Base-by-base conservation (phyloP, 1,139 yeast genomes). In the Suhomyces ambrosiae region DNA sequence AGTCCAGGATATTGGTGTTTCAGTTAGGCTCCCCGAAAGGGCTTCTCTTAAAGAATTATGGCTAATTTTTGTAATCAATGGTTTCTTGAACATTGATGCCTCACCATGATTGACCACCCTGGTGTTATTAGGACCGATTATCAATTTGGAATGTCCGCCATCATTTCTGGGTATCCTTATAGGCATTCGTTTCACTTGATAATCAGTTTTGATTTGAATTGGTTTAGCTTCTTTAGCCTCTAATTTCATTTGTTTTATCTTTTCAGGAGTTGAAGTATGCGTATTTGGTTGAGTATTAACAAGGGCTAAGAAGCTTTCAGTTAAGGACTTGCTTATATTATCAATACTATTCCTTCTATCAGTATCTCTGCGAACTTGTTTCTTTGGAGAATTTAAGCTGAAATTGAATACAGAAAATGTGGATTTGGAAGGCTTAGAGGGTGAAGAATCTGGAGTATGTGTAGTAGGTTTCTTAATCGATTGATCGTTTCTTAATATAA, bases 71-170 rank as follows among this genome's bases (percentile, higher is more conserved):
- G 44, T 64, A 11, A 76, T 68, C 11, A 70, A 53, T 4, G 74
- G 72, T 31, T 61, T 65, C 27, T 60, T 65, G 44, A 71, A 62
- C 6, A 59, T 53, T 1, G 74, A 65, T 3, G 65, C 61, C 27
- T 61, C 60, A 0, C 79, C 78, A 49, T 74, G 79, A 23, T 62
- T 57, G 9, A 73, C 54, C 6, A 64, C 59, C 36, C 58, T 63
- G 4, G 74, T 67, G 13, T 74, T 70, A 43, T 75, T 71, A 3
- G 74, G 72, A 1, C 77, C 76, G n/a, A 78, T 65, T 2, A 65
- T 65, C 36, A 79, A 49, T 7, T 68, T 64, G 4, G 80, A 71
- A 42, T 67, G 72, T 4, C 71, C 54, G 0, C 76, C 75, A 41
- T 58, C 53, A 14, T 33, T 50, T 42, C 57, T 37, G 30, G 56